Conservation (phyloP, 2,329 filamentous ascomycete species). For the Lasiodiplodia citricola region DNA sequence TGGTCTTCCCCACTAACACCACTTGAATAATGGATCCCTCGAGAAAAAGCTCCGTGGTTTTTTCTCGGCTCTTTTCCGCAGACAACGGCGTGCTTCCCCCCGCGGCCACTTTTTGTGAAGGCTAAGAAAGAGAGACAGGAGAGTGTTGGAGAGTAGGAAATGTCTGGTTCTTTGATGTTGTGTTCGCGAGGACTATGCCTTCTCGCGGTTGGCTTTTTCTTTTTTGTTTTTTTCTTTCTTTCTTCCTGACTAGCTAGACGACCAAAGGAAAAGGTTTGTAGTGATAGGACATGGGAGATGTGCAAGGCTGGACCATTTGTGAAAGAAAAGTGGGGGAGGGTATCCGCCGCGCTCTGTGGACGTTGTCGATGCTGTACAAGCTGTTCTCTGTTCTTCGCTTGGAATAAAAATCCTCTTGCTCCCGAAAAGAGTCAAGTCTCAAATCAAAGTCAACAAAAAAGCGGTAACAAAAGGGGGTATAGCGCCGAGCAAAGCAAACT, state of each 20-base stretch:
- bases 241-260: conserved; percentile 18
- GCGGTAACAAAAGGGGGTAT: conserved; percentile 24
- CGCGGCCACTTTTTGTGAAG: conserved; percentile 16
- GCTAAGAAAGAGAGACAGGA: neutral
- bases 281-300: conserved; percentile 15
- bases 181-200: conserved; percentile 10
- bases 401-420: neutral
- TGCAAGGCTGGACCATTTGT: conserved; percentile 8
- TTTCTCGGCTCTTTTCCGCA: conserved; percentile 9
- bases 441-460: conserved; percentile 21
- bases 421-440: conserved; percentile 12
- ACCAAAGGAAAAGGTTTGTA: conserved; percentile 6
- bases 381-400: conserved; percentile 16
- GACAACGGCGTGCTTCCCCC: neutral
- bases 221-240: neutral
- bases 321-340: conserved; percentile 1
- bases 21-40: conserved; percentile 9
- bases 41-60: neutral
- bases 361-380: conserved; percentile 18
- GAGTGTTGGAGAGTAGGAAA: conserved; percentile 6
- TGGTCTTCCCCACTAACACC: neutral
- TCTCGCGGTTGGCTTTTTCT: conserved; percentile 11
- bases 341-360: conserved; percentile 12
- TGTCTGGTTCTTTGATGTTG: neutral
- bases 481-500: conserved; percentile 25